Conservation (phyloP, 331 rosid genomes). For the Rhamnella rubrinervis region DNA sequence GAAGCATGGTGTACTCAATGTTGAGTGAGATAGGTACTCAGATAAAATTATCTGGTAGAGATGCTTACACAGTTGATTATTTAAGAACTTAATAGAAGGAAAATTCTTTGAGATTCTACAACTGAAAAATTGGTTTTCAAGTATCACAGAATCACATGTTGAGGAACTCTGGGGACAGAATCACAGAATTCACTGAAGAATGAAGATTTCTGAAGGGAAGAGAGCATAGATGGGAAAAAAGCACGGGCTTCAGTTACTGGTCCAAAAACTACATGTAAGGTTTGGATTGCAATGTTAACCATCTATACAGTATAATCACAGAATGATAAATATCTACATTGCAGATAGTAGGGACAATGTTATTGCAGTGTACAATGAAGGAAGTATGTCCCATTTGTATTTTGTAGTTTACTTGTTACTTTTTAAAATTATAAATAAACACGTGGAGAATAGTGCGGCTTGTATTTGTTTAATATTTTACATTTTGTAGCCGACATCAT, state of each 20-base stretch:
- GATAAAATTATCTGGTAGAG: constrained; percentile 36
- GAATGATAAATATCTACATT: no score
- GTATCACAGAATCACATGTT: neutral
- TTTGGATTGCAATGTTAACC: neutral
- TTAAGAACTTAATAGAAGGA: constrained; percentile 4
- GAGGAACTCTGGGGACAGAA: neutral
- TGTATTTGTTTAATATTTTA: no score
- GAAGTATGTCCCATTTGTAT: neutral
- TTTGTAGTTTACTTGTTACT: no score
- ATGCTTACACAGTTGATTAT: constrained; percentile 14
- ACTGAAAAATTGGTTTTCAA: neutral
- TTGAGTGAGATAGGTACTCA: constrained; percentile 41
- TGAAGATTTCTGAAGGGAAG: constrained; percentile 7
- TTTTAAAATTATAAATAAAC: no score
- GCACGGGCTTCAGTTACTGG: neutral
- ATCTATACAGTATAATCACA: no score
- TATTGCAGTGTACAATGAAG: neutral
- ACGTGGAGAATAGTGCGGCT: no score
- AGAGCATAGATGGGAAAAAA: constrained; percentile 10
- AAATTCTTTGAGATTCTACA: neutral
- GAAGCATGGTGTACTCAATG: constrained; percentile 50
- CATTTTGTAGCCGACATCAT: no score
- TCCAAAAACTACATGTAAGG: neutral
- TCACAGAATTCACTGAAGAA: neutral
- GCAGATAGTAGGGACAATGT: neutral